Evolutionary conservation across 768 basidiomycete species (phyloP), one percentile per base, ranked within the genome.

Genomic region (Asterophora parasitica): DNA sequence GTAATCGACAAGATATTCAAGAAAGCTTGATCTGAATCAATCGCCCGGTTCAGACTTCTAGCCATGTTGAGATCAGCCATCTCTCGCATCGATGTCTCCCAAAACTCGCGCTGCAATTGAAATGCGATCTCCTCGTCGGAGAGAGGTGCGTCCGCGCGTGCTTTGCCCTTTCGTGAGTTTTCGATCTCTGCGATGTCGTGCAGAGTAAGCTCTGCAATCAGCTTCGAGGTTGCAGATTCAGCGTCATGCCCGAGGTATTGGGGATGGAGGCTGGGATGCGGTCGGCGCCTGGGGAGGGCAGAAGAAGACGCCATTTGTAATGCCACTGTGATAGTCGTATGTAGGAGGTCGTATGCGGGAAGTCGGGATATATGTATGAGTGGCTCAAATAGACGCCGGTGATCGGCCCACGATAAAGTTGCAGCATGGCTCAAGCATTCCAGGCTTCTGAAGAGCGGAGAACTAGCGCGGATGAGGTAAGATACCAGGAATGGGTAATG

Each of bases 51-150:
- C 16, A 60, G n/a, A 23, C 52, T 56, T 31, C 37, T 40, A 7
- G 58, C 58, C 37, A 60, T 46, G 8, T 27, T 31, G 41, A 52
- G 20, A 30, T 60, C 57, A 7, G 42, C 23, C 27, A 46, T 16
- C 9, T 35, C 37, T 5, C 48, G 50, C n/a, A 54, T 6, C 7
- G 46, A 15, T 7, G 15, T 36, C 43, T 54, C 51, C 46, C 49
- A 40, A 8, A 39, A 16, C 20, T 56, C 52, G 12, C 32, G 33
- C 17, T 60, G 56, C 28, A 51, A 31, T 3, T 35, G 26, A 10
- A 60, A 48, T 4, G 58, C 58, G 3, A 54, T n/a, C 33, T 60
- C 56, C 31, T 60, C 54, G 28, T 58, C 57, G 3, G 58, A 54
- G 6, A 49, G 40, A 2, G 58, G 50, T 0, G 51, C 45, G 37